Evolutionary conservation across 139 green algal species (phyloP), one percentile per base, ranked within the genome.

Genomic region (Trebouxia sp.): DNA sequence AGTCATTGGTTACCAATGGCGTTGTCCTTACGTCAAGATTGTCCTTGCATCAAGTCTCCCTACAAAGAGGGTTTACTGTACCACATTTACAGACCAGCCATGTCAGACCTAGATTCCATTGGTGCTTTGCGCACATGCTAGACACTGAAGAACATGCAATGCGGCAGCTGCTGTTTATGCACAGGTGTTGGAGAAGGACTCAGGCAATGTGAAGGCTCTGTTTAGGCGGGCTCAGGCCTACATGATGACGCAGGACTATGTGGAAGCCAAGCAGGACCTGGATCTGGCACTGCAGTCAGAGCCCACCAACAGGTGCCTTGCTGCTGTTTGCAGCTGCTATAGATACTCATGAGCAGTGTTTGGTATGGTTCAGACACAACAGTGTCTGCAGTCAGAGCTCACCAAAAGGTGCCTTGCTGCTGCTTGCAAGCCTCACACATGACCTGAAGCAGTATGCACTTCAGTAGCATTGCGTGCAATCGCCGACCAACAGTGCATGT

Each of bases 121-220:
- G n/a, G n/a, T n/a, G n/a, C n/a, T n/a, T n/a, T n/a, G n/a, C n/a
- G n/a, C n/a, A n/a, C n/a, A n/a, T n/a, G n/a, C n/a, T n/a, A n/a
- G n/a, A n/a, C n/a, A n/a, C n/a, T n/a, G n/a, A n/a, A n/a, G n/a
- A n/a, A n/a, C n/a, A n/a, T n/a, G n/a, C n/a, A n/a, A n/a, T n/a
- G n/a, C n/a, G n/a, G 20, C 20, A 1, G 1, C 3, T 53, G 47
- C 17, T 14, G 28, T 45, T 65, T 62, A 20, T 51, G 6, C 39
- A 53, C 85, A 92, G 87, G 95, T 95, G 35, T 85, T 99, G 39
- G 93, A 97, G 55, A 37, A 86, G 28, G 94, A 98, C 62, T 26
- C 82, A 26, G n/a, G 35, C 77, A 97, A 98, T 85, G 87, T 96
- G 62, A 99, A 99, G 90, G 96, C 93, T 15, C 90, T 98, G 66